These are phyloP conservation scores for Wallacemonas sp. DNA, from an alignment of 208 protist genomes.

Conservation along the genomic window DNA sequence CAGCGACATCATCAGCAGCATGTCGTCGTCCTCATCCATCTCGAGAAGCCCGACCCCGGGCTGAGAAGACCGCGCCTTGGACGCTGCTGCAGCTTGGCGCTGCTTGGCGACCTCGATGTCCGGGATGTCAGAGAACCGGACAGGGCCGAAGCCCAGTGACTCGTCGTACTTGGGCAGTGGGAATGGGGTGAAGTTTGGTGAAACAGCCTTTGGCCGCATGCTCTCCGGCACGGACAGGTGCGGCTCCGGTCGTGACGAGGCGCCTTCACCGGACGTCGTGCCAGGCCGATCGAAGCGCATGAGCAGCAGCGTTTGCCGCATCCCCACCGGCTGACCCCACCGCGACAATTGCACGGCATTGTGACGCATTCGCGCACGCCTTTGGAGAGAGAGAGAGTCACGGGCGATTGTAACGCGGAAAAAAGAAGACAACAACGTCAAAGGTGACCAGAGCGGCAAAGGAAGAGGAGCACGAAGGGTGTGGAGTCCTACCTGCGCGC, in stretches of 20 bases:
- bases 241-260: not conserved
- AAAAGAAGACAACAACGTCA: too few species aligned
- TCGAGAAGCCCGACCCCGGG: too few species aligned
- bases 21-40: not conserved
- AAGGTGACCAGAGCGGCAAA: too few species aligned
- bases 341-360: not conserved
- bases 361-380: constrained; percentile 3
- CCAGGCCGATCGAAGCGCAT: constrained; percentile 16
- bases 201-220: constrained; percentile 72
- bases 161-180: constrained; percentile 84
- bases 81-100: constrained; percentile 27
- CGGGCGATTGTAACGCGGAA: too few species aligned
- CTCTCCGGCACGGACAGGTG: constrained; percentile 42
- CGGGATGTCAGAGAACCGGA: constrained; percentile 75
- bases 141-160: constrained; percentile 75
- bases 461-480: too few species aligned
- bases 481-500: too few species aligned
- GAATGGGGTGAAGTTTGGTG: constrained; percentile 76
- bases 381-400: not conserved
- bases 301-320: not conserved
- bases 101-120: constrained; percentile 61
- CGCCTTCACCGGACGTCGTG: not conserved
- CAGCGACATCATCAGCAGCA: not conserved
- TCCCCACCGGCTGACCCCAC: not conserved
- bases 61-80: too few species aligned